Percentiles rank a stretch among this genome's conserved stretches.
Evolutionary conservation across 148 eudicot species (phyloP).

Genomic region (Camellia granthamiana): DNA sequence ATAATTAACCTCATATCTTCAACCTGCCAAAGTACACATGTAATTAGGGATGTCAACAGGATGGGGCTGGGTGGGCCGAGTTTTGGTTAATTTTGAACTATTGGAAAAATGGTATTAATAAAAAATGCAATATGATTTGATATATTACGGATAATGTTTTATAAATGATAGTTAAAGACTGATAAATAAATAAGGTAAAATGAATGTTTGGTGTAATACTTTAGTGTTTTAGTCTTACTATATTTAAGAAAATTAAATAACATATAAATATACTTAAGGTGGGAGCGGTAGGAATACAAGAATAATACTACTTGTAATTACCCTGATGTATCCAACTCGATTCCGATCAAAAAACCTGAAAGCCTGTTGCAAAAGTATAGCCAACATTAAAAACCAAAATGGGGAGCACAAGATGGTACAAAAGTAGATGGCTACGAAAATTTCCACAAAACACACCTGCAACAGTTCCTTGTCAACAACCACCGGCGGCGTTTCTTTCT

Average conservation of each 20-base stretch:
- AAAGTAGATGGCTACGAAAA: background rate
- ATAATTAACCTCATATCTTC: slow-evolving; percentile 87
- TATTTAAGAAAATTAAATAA: no score
- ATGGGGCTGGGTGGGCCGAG: no score
- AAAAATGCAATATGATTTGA: no score
- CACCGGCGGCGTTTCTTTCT: slow-evolving; percentile 24
- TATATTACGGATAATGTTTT: no score
- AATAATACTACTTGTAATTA: slow-evolving; percentile 15
- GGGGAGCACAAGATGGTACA: background rate
- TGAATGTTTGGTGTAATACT: no score
- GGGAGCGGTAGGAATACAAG: background rate
- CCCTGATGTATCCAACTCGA: slow-evolving; percentile 87
- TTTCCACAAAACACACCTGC: slow-evolving; percentile 44
- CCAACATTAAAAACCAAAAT: background rate
- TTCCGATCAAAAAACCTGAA: slow-evolving; percentile 98
- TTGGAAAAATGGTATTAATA: no score
- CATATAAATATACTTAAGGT: no score
- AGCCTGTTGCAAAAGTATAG: slow-evolving; percentile 48
- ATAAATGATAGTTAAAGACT: no score
- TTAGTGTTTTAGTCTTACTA: no score
- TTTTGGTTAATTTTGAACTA: no score
- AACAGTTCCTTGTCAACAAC: slow-evolving; percentile 67
- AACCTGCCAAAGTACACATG: slow-evolving; percentile 33
- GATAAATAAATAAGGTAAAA: no score
- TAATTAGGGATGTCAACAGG: no score